These are phyloP conservation scores for Tilletiaria anomala DNA, from an alignment of 1,284 basidiomycete genomes.

Conservation along the genomic window DNA sequence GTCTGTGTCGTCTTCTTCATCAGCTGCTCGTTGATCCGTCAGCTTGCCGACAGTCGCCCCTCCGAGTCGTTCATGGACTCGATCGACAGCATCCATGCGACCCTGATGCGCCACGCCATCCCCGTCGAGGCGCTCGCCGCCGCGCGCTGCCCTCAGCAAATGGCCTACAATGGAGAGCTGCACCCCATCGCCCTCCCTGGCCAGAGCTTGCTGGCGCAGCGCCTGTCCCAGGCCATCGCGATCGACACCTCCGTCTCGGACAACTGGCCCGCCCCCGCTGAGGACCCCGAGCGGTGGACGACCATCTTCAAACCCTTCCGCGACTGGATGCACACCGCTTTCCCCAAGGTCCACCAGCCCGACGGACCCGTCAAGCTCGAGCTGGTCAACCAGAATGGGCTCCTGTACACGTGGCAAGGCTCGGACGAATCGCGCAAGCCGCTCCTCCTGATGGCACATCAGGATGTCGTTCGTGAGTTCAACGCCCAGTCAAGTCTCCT, in stretches of 20 bases:
- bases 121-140: too few species aligned
- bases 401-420: conserved; percentile 55
- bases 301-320: conserved; percentile 17
- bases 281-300: conserved; percentile 14
- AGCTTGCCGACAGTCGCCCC: too few species aligned
- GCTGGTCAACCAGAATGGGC: conserved; percentile 51
- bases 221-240: conserved; percentile 10
- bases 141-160: too few species aligned
- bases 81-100: too few species aligned
- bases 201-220: too few species aligned
- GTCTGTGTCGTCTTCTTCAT: too few species aligned
- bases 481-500: too few species aligned
- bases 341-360: conserved; percentile 9
- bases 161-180: too few species aligned
- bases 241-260: conserved; percentile 19
- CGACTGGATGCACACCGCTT: conserved; percentile 12
- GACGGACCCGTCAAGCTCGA: conserved; percentile 13
- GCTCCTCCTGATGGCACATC: conserved; percentile 53
- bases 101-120: too few species aligned
- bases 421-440: conserved; percentile 50
- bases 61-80: too few species aligned
- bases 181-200: too few species aligned
- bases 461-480: conserved; percentile 46
- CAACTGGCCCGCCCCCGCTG: conserved; percentile 13
- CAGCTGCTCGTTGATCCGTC: too few species aligned